Conservation (phyloP, 2,329 filamentous ascomycete genomes). For the Pseudonectria foliicola region DNA sequence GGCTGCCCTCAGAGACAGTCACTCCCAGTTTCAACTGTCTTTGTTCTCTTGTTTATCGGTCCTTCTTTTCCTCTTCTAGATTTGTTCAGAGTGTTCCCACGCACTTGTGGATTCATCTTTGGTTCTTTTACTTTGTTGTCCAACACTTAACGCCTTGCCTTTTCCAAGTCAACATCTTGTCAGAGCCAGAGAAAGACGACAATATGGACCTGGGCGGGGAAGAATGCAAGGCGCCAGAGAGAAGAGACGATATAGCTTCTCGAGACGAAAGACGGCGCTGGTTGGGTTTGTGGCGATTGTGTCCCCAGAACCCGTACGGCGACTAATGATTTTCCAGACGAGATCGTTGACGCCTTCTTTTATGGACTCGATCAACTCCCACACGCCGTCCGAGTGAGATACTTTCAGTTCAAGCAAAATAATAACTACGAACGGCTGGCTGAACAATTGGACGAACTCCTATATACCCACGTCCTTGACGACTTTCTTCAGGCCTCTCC, state of each 20-base stretch:
- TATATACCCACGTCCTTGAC: slow-evolving; percentile 11
- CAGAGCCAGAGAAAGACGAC: no score
- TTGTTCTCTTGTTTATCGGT: not conserved
- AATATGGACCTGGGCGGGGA: no score
- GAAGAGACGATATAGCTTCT: not conserved
- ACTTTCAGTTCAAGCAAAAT: slow-evolving; percentile 6
- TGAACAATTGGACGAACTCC: slow-evolving; percentile 7
- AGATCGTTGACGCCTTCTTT: slow-evolving; percentile 6
- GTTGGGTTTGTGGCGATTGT: slow-evolving; percentile 1
- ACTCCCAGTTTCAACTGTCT: not conserved
- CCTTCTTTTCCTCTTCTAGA: no score
- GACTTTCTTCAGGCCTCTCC: slow-evolving; percentile 12
- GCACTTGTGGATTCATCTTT: no score
- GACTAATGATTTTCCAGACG: slow-evolving; percentile 8
- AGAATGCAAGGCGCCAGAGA: no score
- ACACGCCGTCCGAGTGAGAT: slow-evolving; percentile 5
- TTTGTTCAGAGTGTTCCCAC: no score
- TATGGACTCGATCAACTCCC: slow-evolving; percentile 10
- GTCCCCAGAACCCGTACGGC: no score
- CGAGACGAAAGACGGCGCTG: slow-evolving; percentile 5
- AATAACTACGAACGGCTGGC: slow-evolving; percentile 4
- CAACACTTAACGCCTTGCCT: no score
- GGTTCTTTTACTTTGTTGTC: no score
- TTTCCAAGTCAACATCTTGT: no score
- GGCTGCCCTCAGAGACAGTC: no score